phyloP scores from a whole-genome alignment of 2,329 filamentous ascomycete species.

The Akanthomyces muscarius region DNA sequence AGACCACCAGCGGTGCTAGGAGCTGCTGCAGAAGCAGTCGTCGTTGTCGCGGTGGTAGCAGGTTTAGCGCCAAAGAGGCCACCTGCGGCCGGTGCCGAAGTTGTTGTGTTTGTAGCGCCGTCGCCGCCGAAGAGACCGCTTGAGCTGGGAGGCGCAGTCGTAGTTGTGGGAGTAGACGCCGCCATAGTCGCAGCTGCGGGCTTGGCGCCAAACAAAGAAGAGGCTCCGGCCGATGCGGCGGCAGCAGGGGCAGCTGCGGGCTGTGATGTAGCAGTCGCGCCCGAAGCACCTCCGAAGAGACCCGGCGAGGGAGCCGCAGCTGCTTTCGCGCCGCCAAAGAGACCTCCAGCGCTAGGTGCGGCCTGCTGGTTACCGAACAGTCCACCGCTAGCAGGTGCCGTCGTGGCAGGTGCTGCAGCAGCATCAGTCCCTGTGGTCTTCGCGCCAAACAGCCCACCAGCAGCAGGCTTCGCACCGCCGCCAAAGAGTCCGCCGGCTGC shows the following conservation, averaged over 20 bases:
- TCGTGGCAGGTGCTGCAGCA: slow-evolving; percentile 15
- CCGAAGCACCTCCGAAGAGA: slow-evolving; percentile 30
- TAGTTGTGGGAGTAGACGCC: slow-evolving; percentile 22
- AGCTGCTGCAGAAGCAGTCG: slow-evolving; percentile 31
- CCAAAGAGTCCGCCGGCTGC: slow-evolving; percentile 33
- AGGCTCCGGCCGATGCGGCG: slow-evolving; percentile 16
- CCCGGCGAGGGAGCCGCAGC: slow-evolving; percentile 22
- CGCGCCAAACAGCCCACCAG: slow-evolving; percentile 18
- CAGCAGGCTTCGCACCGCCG: slow-evolving; percentile 15
- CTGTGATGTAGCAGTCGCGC: slow-evolving; percentile 27
- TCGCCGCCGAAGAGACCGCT: slow-evolving; percentile 23
- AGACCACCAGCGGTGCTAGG: slow-evolving; percentile 26
- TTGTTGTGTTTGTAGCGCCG: slow-evolving; percentile 20
- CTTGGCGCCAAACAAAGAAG: slow-evolving; percentile 25
- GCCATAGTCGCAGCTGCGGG: slow-evolving; percentile 23
- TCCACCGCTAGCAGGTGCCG: slow-evolving; percentile 16
- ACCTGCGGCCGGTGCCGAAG: slow-evolving; percentile 26
- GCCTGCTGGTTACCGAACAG: slow-evolving; percentile 21
- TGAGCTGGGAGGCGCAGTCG: slow-evolving; percentile 20
- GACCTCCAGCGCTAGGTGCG: slow-evolving; percentile 20
- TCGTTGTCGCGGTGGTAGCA: slow-evolving; percentile 30
- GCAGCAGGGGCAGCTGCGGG: slow-evolving; percentile 22
- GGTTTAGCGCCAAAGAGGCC: slow-evolving; percentile 40
- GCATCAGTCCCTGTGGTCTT: slow-evolving; percentile 22
- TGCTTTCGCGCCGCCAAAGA: slow-evolving; percentile 28